Conservation (phyloP, 2,329 filamentous ascomycete species). For the Xylariaceae sp. region DNA sequence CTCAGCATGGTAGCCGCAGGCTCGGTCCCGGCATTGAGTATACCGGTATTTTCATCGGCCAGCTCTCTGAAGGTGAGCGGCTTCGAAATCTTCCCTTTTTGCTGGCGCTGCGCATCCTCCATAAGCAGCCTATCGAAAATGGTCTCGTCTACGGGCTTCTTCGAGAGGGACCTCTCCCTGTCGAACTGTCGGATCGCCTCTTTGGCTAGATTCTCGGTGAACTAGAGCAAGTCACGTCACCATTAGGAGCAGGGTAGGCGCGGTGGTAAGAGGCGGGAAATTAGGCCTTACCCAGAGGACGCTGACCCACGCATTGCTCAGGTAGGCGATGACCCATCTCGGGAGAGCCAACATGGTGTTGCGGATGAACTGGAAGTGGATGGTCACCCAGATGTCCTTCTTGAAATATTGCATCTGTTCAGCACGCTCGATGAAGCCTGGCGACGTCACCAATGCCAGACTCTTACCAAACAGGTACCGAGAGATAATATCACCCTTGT, state of each 20-base stretch:
- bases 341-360: background rate
- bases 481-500: slow-evolving; percentile 1
- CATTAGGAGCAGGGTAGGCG: no score
- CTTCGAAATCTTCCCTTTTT: background rate
- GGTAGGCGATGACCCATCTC: background rate
- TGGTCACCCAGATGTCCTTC: background rate
- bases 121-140: slow-evolving; percentile 1
- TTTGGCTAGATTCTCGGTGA: background rate
- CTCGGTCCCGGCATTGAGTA: slow-evolving; percentile 3
- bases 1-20: background rate
- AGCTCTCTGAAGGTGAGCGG: background rate
- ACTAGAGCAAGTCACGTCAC: background rate
- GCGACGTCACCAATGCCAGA: background rate
- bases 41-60: background rate
- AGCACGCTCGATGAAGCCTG: background rate
- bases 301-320: background rate
- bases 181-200: background rate
- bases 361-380: background rate
- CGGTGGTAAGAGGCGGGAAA: background rate
- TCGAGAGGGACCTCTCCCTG: background rate
- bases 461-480: background rate
- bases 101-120: background rate
- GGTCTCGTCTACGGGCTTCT: background rate
- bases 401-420: background rate
- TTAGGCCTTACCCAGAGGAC: background rate